Evolutionary conservation across 441 rosid species (phyloP).

Genomic region (Populus hybrid): DNA sequence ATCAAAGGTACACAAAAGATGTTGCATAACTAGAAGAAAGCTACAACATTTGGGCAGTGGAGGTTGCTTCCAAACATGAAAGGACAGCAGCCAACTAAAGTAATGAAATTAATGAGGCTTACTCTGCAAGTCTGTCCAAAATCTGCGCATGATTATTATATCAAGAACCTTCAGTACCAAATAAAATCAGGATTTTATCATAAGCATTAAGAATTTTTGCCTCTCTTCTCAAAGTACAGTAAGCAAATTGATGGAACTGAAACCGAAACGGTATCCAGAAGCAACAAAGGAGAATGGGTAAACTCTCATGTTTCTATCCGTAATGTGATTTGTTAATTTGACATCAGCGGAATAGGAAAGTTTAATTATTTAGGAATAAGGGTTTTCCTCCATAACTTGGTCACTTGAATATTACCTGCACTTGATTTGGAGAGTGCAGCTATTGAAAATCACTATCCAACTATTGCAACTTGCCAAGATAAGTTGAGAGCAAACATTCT

Average conservation of each 20-base stretch:
- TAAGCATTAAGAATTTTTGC: neutral
- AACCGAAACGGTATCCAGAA: neutral
- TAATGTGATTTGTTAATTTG: neutral
- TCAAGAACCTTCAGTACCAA: neutral
- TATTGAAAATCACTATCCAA: neutral
- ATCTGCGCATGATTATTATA: neutral
- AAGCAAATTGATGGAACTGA: neutral
- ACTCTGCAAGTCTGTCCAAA: neutral
- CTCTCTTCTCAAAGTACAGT: neutral
- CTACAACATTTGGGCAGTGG: constrained; percentile 1
- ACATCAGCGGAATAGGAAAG: neutral
- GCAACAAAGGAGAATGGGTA: neutral
- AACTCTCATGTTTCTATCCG: neutral
- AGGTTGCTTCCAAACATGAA: neutral
- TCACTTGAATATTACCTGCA: neutral
- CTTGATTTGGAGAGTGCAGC: neutral
- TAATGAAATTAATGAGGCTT: constrained; percentile 7
- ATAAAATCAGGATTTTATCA: neutral
- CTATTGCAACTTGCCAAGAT: neutral
- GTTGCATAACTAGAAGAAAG: neutral
- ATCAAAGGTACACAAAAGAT: neutral
- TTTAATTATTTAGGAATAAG: neutral
- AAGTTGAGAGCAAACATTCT: constrained; percentile 3
- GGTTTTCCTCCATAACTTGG: neutral
- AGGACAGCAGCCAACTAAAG: neutral